Conservation (phyloP, 2,329 filamentous ascomycete species). For the Fusarium sp. region DNA sequence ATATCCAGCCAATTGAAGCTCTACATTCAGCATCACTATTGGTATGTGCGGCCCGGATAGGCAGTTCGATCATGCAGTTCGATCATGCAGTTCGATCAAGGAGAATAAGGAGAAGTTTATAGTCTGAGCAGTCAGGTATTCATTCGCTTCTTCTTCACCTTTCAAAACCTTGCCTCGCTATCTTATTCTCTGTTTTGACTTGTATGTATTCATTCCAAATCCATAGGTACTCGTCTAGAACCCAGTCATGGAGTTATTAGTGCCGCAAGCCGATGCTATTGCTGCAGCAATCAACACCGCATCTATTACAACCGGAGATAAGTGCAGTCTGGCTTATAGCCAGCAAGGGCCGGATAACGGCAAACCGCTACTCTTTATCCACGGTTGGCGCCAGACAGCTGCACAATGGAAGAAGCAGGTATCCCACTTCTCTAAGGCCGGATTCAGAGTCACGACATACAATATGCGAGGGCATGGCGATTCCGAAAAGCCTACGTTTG, state of each 20-base stretch:
- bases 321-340: background rate
- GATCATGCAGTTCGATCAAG: too few relatives aligned
- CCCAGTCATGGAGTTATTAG: background rate
- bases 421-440: background rate
- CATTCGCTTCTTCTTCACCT: too few relatives aligned
- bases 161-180: too few relatives aligned
- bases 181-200: too few relatives aligned
- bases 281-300: background rate
- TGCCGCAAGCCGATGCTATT: background rate
- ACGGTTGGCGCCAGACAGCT: background rate
- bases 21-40: too few relatives aligned
- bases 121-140: too few relatives aligned
- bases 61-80: too few relatives aligned
- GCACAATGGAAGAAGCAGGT: background rate
- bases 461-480: constrained; percentile 5
- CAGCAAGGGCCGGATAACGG: background rate
- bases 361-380: background rate
- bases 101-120: too few relatives aligned
- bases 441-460: background rate
- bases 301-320: background rate
- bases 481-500: background rate
- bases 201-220: too few relatives aligned
- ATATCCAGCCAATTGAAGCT: too few relatives aligned
- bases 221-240: too few relatives aligned
- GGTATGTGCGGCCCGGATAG: too few relatives aligned